Evolutionary conservation across 306 rosid species (phyloP).

Genomic region (apple (Malus domestica)): ASM211411v1 NC_041803.1:20241001-20241500

Average conservation of each 20-base stretch:
- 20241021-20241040: conserved; percentile 99
- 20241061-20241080: conserved; percentile 15
- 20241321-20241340: conserved; percentile 4
- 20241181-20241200: conserved; percentile 61
- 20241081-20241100: conserved; percentile 14
- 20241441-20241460: conserved; percentile 96
- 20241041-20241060: conserved; percentile 70
- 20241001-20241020: conserved; percentile 98
- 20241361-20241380: conserved; percentile 98
- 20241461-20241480: conserved; percentile 96
- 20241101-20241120: conserved; percentile 16
- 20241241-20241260: conserved; percentile 71
- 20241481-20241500: conserved; percentile 23
- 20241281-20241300: conserved; percentile 15
- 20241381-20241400: conserved; percentile 97
- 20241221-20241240: conserved; percentile 85
- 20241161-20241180: background rate
- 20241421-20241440: conserved; percentile 94
- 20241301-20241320: background rate
- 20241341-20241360: conserved; percentile 5
- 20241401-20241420: conserved; percentile 98
- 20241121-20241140: background rate
- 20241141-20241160: background rate
- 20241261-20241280: conserved; percentile 81
- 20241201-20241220: conserved; percentile 96